Conservation (phyloP, 371 early-diverging fungal species). For the Parasitella parasitica region DNA sequence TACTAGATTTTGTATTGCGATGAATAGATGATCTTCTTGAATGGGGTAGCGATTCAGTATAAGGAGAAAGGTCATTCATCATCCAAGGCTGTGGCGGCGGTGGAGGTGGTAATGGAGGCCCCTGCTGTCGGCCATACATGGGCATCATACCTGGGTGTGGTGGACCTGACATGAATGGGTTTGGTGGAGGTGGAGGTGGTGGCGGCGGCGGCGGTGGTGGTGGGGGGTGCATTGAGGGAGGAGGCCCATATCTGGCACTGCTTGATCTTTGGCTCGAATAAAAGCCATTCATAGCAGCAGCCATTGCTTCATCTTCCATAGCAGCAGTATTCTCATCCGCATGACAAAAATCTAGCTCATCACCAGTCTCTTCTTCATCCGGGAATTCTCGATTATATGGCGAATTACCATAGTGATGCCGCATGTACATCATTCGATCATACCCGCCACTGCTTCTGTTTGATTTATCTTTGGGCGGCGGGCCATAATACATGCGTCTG, state of each 20-base stretch:
- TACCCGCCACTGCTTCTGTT: neutral
- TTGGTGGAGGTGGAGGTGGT: conserved; percentile 5
- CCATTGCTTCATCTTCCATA: too few species aligned
- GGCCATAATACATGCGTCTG: neutral
- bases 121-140: neutral
- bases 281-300: neutral
- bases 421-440: neutral
- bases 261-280: neutral
- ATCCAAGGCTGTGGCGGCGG: conserved; percentile 14
- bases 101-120: neutral
- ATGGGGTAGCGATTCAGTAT: neutral
- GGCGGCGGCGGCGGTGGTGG: neutral
- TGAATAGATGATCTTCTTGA: neutral
- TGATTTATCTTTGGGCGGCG: neutral
- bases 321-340: neutral
- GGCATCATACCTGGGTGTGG: neutral
- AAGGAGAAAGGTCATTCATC: conserved; percentile 5
- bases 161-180: neutral
- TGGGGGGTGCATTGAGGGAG: neutral
- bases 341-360: neutral
- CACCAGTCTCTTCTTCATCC: conserved; percentile 7
- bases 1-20: neutral
- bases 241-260: neutral
- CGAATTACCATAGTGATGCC: neutral
- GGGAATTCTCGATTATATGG: neutral